Percentiles rank a stretch among this genome's conserved stretches.
Evolutionary conservation across 805 yeast genomes (phyloP).

Genomic region (Sugiyamaella boreocaroliniensis): DNA sequence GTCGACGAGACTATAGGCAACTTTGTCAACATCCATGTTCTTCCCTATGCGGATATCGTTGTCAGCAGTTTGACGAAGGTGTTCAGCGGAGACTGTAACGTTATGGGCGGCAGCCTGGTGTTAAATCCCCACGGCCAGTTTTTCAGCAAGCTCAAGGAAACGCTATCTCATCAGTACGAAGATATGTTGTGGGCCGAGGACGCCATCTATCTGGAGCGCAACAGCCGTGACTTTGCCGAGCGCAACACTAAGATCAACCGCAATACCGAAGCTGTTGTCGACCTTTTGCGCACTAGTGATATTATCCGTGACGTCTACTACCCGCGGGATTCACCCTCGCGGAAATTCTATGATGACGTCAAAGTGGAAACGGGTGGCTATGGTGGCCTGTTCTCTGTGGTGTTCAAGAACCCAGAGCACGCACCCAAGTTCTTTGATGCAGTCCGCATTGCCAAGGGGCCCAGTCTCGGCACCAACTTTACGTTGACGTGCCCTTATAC

Average conservation of each 20-base stretch:
- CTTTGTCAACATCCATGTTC: slow-evolving; percentile 71
- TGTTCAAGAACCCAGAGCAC: slow-evolving; percentile 55
- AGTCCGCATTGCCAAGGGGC: slow-evolving; percentile 71
- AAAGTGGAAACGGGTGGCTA: slow-evolving; percentile 71
- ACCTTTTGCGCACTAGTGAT: slow-evolving; percentile 27
- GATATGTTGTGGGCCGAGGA: slow-evolving; percentile 91
- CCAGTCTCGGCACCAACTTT: slow-evolving; percentile 84
- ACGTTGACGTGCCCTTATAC: slow-evolving; percentile 87
- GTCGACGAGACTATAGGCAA: slow-evolving; percentile 96
- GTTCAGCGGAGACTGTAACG: slow-evolving; percentile 91
- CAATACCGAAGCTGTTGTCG: slow-evolving; percentile 36
- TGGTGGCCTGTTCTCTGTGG: slow-evolving; percentile 76
- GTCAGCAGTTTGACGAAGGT: slow-evolving; percentile 86
- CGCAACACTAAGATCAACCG: slow-evolving; percentile 43
- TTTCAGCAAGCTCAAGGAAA: slow-evolving; percentile 45
- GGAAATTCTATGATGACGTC: slow-evolving; percentile 60
- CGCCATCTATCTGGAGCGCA: slow-evolving; percentile 84
- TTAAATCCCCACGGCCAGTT: slow-evolving; percentile 58
- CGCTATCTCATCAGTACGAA: slow-evolving; percentile 50
- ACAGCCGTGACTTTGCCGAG: slow-evolving; percentile 77
- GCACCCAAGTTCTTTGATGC: slow-evolving; percentile 73
- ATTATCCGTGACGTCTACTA: slow-evolving; percentile 62
- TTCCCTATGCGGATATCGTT: slow-evolving; percentile 79
- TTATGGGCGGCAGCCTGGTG: slow-evolving; percentile 86
- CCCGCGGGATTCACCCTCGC: slow-evolving; percentile 54